phyloP scores from a whole-genome alignment of 2,329 filamentous ascomycete species.

The Ascochyta pisi region DNA sequence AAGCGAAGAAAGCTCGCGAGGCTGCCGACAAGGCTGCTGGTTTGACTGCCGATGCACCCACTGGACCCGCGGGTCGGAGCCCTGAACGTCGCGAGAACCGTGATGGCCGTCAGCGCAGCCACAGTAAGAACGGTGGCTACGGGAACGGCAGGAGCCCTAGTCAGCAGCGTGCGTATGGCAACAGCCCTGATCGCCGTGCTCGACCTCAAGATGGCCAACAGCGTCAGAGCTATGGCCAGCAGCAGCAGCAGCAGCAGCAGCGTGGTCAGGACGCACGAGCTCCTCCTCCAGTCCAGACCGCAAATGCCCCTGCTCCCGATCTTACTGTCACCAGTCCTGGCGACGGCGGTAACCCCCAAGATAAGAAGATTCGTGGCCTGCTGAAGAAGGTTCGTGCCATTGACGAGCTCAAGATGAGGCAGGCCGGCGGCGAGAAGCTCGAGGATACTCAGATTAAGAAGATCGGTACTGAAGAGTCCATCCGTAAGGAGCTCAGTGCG shows the following conservation, averaged over 20 bases:
- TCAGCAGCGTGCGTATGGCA: conserved; percentile 43
- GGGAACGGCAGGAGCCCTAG: conserved; percentile 38
- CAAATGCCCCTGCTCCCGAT: conserved; percentile 51
- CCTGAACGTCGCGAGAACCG: conserved; percentile 68
- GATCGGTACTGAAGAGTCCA: conserved; percentile 85
- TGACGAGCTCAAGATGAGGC: conserved; percentile 96
- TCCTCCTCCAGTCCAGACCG: conserved; percentile 41
- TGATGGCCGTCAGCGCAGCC: conserved; percentile 59
- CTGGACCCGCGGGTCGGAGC: conserved; percentile 58
- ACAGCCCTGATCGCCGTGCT: conserved; percentile 40
- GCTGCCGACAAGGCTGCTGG: conserved; percentile 62
- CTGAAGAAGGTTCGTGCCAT: conserved; percentile 98
- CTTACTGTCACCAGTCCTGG: conserved; percentile 63
- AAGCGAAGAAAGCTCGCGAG: conserved; percentile 89
- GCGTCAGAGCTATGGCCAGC: conserved; percentile 34
- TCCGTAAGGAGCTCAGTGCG: conserved; percentile 80
- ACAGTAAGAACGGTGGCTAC: conserved; percentile 47
- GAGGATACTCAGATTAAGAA: conserved; percentile 99
- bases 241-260: conserved; percentile 32
- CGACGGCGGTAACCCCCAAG: conserved; percentile 70
- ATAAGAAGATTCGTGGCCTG: conserved; percentile 92
- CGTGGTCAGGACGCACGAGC: conserved; percentile 28
- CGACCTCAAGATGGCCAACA: conserved; percentile 36
- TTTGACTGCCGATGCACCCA: conserved; percentile 40
- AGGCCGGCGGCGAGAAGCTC: conserved; percentile 92